Conservation (phyloP, 257 asterid species). For the Knoxia roxburghii region DNA sequence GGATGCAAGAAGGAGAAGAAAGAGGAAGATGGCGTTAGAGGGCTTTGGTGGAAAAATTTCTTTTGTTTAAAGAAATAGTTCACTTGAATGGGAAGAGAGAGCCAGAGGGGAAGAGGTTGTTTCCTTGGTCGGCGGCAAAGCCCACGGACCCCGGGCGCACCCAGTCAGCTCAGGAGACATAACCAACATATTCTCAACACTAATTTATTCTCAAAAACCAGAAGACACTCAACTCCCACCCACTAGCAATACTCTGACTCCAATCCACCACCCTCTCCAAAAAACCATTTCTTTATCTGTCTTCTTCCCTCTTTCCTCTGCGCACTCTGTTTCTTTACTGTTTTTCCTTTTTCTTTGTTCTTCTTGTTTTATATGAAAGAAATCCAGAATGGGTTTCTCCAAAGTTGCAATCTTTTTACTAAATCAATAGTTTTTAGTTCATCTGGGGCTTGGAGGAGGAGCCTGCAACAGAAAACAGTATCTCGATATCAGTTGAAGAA, state of each 20-base stretch:
- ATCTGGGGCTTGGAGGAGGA: slow-evolving; percentile 22
- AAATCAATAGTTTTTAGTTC: slow-evolving; percentile 22
- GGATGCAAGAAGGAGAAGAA: background rate
- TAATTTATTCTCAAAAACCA: slow-evolving; percentile 57
- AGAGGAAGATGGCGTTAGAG: slow-evolving; percentile 10
- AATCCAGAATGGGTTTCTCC: slow-evolving; percentile 33
- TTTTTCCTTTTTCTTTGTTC: slow-evolving; percentile 10
- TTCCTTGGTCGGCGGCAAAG: slow-evolving; percentile 92
- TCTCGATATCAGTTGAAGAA: slow-evolving; percentile 57
- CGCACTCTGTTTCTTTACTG: background rate
- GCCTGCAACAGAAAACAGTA: slow-evolving; percentile 79
- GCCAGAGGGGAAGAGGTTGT: slow-evolving; percentile 46
- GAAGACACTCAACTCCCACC: slow-evolving; percentile 20
- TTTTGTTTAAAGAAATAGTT: slow-evolving; percentile 39
- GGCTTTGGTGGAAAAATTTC: slow-evolving; percentile 20
- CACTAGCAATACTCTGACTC: slow-evolving; percentile 46
- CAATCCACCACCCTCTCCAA: slow-evolving; percentile 33
- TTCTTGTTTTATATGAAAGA: slow-evolving; percentile 1
- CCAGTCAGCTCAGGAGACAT: slow-evolving; percentile 85
- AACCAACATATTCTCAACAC: slow-evolving; percentile 50
- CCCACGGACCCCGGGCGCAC: slow-evolving; percentile 74
- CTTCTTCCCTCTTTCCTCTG: slow-evolving; percentile 18
- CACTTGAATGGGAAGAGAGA: slow-evolving; percentile 61
- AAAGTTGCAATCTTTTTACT: slow-evolving; percentile 40
- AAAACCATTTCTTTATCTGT: slow-evolving; percentile 28